These are phyloP conservation scores for Metarhizium rileyi DNA, from an alignment of 2,329 filamentous ascomycete species.

Conservation along the genomic window DNA sequence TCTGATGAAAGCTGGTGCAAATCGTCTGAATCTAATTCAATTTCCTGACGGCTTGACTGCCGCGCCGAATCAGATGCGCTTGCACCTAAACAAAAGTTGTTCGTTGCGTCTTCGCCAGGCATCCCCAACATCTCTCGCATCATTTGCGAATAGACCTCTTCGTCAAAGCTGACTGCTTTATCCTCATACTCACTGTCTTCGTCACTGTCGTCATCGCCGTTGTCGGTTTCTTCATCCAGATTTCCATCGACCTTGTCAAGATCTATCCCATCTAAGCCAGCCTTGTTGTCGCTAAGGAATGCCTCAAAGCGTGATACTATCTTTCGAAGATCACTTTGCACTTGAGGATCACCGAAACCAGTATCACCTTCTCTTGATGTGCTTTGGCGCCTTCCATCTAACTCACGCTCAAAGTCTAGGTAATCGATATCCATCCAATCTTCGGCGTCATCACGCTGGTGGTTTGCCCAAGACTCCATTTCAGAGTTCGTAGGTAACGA, in stretches of 20 bases:
- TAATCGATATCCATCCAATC: constrained; percentile 90
- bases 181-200: constrained; percentile 57
- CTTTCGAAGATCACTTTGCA: constrained; percentile 70
- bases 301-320: constrained; percentile 91
- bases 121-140: constrained; percentile 89
- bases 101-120: constrained; percentile 15
- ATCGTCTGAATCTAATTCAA: not conserved
- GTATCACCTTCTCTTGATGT: constrained; percentile 22
- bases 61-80: not conserved
- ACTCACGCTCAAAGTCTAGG: constrained; percentile 74
- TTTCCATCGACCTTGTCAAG: constrained; percentile 62
- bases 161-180: constrained; percentile 70
- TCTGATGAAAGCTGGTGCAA: constrained; percentile 53
- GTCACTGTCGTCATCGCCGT: constrained; percentile 27
- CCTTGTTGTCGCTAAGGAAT: constrained; percentile 78
- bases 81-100: not conserved
- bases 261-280: constrained; percentile 70
- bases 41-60: not conserved
- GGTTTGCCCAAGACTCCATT: constrained; percentile 58
- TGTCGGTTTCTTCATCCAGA: constrained; percentile 40
- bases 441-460: constrained; percentile 66
- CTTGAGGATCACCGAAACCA: constrained; percentile 56
- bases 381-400: constrained; percentile 41
- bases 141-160: constrained; percentile 74
- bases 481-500: constrained; percentile 61